Evolutionary conservation across 2,329 filamentous ascomycete species (phyloP), one percentile per base, ranked within the genome.

Genomic region (Fusarium sp.): DNA sequence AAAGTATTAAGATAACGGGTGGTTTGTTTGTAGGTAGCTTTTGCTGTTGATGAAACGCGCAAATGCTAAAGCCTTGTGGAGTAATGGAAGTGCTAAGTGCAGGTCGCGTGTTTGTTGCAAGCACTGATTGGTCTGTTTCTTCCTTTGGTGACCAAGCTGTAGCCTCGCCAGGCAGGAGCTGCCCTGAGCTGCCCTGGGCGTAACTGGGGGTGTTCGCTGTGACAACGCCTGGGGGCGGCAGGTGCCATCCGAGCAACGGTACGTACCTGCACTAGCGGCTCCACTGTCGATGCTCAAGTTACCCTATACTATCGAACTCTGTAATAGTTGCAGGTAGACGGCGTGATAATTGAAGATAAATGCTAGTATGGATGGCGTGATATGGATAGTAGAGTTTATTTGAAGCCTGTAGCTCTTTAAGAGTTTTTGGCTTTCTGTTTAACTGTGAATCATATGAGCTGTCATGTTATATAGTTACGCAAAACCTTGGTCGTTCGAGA

Each of bases 31-130:
- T 45, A 48, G n/a, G 45, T 38, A 60, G 18, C 34, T n/a, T 38
- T 65, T 44, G 58, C 38, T 55, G 34, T 57, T 45, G 64, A 58
- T 59, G 63, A 55, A 57, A 58, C 51, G 64, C 68, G 65, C 51
- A 57, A 52, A 69, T 71, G 52, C 24, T 65, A 47, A 53, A 71
- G 68, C 68, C 64, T 71, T 69, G 63, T 67, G 68, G 68, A 70
- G 68, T 49, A 55, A 27, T 29, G 13, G 24, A 20, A 53, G 34
- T 53, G 49, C 49, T 43, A 41, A 59, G 56, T 69, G 63, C 38
- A 38, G 45, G 55, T 71, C 68, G 68, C 55, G 67, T 71, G 56
- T 71, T 71, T 51, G n/a, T 60, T 9, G 9, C 25, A 27, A 51
- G 41, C 64, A 27, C 27, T 69, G 68, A 67, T 70, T 67, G 67